Conservation (phyloP, 75 land plant genomes). For the Picea sitchensis region DNA sequence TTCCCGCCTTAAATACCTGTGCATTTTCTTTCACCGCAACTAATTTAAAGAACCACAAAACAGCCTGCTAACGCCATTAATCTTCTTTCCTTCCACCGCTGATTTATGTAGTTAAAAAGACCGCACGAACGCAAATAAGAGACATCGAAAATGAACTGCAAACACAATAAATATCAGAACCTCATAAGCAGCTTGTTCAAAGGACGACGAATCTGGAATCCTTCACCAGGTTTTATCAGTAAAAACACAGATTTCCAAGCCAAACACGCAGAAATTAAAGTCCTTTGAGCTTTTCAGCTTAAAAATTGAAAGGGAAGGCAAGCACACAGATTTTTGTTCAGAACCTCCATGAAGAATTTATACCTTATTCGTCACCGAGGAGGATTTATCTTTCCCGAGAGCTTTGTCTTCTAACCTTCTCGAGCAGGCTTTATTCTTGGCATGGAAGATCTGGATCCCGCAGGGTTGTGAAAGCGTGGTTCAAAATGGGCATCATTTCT, state of each 20-base stretch:
- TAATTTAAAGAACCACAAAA: not conserved
- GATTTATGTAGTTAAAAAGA: not conserved
- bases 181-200: not conserved
- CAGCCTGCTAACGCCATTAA: not conserved
- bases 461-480: not conserved
- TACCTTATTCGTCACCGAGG: not conserved
- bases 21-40: not conserved
- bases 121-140: not conserved
- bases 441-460: not conserved
- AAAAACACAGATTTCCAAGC: too few relatives aligned
- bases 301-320: not conserved
- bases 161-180: not conserved
- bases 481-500: not conserved
- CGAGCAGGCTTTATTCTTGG: not conserved
- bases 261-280: too few relatives aligned
- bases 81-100: too few relatives aligned
- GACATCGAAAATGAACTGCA: not conserved
- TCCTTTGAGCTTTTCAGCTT: too few relatives aligned
- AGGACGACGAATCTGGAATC: not conserved
- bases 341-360: not conserved
- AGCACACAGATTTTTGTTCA: not conserved
- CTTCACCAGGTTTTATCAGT: too few relatives aligned
- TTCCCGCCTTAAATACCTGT: not conserved
- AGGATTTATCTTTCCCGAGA: not conserved
- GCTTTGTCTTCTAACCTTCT: not conserved